phyloP scores from a whole-genome alignment of 345 rosid species.

The Rubroshorea leprosula region DNA sequence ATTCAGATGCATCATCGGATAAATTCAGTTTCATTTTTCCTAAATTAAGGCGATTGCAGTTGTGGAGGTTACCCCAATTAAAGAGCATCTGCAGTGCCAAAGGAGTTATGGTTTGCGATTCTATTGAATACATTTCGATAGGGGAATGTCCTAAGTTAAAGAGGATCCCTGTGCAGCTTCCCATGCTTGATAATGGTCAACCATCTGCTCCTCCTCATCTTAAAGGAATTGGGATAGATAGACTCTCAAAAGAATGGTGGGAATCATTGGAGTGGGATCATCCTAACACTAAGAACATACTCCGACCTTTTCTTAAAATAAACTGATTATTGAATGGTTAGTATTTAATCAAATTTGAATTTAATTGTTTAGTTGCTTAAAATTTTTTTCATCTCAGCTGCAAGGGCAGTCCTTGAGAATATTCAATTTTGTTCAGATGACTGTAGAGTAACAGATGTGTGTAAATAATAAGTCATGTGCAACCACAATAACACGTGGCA shows the following conservation, averaged over 20 bases:
- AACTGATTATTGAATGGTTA: no score
- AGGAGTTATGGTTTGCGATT: neutral
- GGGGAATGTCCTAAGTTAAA: neutral
- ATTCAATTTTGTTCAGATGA: no score
- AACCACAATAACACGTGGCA: no score
- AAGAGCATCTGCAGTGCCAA: neutral
- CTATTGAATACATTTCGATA: neutral
- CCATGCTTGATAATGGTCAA: neutral
- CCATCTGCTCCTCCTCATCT: neutral
- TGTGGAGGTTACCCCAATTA: neutral
- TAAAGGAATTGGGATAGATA: no score
- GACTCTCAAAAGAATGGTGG: neutral
- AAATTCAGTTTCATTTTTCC: neutral
- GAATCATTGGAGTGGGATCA: neutral
- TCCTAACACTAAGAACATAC: neutral
- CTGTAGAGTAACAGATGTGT: no score
- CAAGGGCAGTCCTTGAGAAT: no score
- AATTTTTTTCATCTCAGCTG: no score
- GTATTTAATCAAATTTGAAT: no score
- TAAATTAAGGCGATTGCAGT: neutral
- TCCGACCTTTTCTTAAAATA: no score
- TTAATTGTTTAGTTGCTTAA: no score
- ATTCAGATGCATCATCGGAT: neutral
- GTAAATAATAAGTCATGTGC: no score
- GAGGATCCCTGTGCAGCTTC: neutral